Base-by-base conservation (phyloP, 1,284 basidiomycete species). In the Gomphus bonarii region DNA sequence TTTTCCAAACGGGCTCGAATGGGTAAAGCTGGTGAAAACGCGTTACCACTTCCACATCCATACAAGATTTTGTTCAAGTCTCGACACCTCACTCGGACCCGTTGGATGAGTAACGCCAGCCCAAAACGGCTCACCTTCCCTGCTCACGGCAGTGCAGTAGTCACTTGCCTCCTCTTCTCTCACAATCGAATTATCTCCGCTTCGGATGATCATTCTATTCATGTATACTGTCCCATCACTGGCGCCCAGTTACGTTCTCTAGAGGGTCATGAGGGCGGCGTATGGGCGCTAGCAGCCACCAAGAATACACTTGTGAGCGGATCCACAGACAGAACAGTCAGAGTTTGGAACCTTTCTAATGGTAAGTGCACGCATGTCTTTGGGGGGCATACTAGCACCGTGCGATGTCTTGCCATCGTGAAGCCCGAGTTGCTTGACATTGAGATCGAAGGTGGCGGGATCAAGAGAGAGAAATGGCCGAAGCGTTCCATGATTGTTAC, bases 91-190 rank as follows among this genome's bases (percentile, higher is more conserved):
- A 88, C 87, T 18, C 80, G 82, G 11, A 82, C 79, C 30, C 84
- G 85, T 49, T 92, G 90, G 88, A 77, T 87, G 22, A 75, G 76
- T 51, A 84, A 85, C 64, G 77, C 79, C n/a, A 78, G 83, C 59
- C 84, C 86, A 1, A 83, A 80, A 60, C 87, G 90, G 60, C 75
- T 85, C 54, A 84, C 84, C 3, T 94, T 97, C 72, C 76, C 85
- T 5, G 92, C 92, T 7, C 90, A 94, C 63, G 91, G 91, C 1
- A 84, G 83, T 46, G 86, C 86, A 44, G 94, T 97, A 58, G 91
- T 97, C 62, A 97, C 94, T 33, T 95, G 92, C 70, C 79, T 97
- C 51, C 82, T 97, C 65, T 92, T 97, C 73, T 95, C 94, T 53
- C 84, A 84, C 63, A 88, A 89, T 48, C 91, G 94, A 64, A 91